phyloP scores from a whole-genome alignment of 1,284 basidiomycete genomes.

The Microbotryum silenes-acaulis region DNA sequence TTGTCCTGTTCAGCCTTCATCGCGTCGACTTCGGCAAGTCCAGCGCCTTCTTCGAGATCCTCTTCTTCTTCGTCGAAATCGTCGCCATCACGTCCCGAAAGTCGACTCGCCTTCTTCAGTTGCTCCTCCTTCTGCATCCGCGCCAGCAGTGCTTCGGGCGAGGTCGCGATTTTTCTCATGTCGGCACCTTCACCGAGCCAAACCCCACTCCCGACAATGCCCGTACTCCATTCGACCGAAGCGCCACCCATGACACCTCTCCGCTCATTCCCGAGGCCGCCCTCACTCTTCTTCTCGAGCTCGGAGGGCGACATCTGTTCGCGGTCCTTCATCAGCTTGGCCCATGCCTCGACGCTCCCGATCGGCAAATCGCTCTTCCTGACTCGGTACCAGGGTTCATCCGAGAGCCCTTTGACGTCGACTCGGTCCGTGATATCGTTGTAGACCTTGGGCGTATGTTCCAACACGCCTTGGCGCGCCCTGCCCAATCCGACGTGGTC shows the following conservation, averaged over 20 bases:
- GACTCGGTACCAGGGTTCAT: background rate
- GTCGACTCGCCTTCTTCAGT: background rate
- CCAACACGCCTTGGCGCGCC: constrained; percentile 6
- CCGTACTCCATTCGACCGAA: constrained; percentile 16
- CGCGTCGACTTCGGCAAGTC: background rate
- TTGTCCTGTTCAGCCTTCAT: no score
- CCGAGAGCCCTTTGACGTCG: no score
- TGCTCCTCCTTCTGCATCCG: background rate
- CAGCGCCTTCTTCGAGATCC: background rate
- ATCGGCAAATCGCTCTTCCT: constrained; percentile 1
- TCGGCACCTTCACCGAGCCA: constrained; percentile 19
- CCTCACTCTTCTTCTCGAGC: no score
- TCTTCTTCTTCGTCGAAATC: background rate
- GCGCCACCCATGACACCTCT: constrained; percentile 17
- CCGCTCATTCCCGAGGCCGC: no score
- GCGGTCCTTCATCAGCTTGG: background rate
- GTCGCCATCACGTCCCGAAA: background rate
- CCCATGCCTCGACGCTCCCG: background rate
- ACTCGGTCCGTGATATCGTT: constrained; percentile 12
- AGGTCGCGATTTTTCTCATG: constrained; percentile 17
- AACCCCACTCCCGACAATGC: constrained; percentile 18
- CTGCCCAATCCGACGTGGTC: constrained; percentile 16
- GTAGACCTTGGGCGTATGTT: constrained; percentile 9
- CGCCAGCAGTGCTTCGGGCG: background rate
- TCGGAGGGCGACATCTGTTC: background rate